Evolutionary conservation across 2,329 filamentous ascomycete species (phyloP), one percentile per base, ranked within the genome.

Genomic region (Ceratocystis eucalypticola): DNA sequence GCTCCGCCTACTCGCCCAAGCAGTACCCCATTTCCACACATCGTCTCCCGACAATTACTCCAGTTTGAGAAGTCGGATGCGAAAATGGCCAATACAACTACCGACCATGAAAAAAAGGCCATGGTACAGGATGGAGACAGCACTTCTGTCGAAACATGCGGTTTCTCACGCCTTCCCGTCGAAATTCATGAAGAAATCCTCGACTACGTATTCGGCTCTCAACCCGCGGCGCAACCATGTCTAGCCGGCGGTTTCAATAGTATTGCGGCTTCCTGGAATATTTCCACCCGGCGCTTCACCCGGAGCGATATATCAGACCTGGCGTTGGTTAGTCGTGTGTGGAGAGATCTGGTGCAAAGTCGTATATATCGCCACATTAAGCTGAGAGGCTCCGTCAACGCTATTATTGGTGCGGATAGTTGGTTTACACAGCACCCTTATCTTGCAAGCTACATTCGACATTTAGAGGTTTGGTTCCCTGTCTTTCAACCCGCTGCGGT

Each of bases 401-500:
- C 82, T 17, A 75, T 89, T 50, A 76, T 81, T 53, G 79, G 84
- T 61, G 83, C 86, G 5, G 77, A 82, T 69, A 69, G 76, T 44
- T 89, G 87, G 77, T 88, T 91, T 70, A 74, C 76, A 17, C 70
- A 74, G 8, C 80, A 85, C 68, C 77, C 80, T 33, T 82, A 88
- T 71, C 80, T 91, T 5, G 80, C 82, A 22, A 70, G 75, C 7
- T 84, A 89, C 70, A 84, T 91, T 68, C 85, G 84, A 70, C 88
- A 91, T 71, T 81, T 90, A 68, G 88, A 91, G 74, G 80, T 90
- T 53, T 91, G 88, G 87, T 88, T 91, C 69, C 88, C 88, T 2
- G 87, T 90, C 50, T 91, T 88, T 71, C 81, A 86, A 70, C 81
- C 80, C 1, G 64, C 53, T 41, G 33, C 62, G 28, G 28, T 25